Evolutionary conservation across 148 eudicot species (phyloP), one percentile per base, ranked within the genome.

Genomic region (Cornus controversa): DNA sequence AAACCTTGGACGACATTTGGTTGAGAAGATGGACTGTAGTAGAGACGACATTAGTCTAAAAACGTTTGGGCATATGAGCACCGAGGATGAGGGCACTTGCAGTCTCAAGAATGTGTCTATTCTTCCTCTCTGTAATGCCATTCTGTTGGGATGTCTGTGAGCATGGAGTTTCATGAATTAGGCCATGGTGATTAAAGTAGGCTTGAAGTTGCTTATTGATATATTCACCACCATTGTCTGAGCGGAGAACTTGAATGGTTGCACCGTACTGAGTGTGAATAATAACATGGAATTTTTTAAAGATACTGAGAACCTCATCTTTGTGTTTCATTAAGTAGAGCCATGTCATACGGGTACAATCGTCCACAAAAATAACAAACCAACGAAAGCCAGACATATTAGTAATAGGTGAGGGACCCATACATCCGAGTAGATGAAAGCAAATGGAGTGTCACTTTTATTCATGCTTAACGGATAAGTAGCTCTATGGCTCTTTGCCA

Each of bases 101-200:
- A 2, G 71, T 66, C 53, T 76, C 71, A 5, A 76, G 36, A 7
- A 76, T 76, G 14, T 76, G 78, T n/a, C n/a, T n/a, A n/a, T n/a
- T n/a, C n/a, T n/a, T n/a, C n/a, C n/a, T n/a, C n/a, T n/a, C n/a
- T n/a, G 71, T n/a, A 4, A 76, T 71, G 4, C 71, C 63, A 67
- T 76, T 76, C 13, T 76, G 78, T 24, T 76, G 78, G 15, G 40
- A 71, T 24, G 78, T 76, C 22, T 66, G 71, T 23, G 63, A 1
- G 23, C 75, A 47, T 5, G 75, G 3, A 3, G 22, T 24, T 22
- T 72, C 75, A 50, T 72, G 75, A 1, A 36, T 10, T 18, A 50
- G 2, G 1, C 75, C 64, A 72, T 50, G 18, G 7, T 5, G 8
- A 2, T 72, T 29, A 26, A 72, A 72, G 50, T 72, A 72, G 1